Evolutionary conservation across 192 early-diverging fungal species (phyloP).

Genomic region (Coemansia sp.): DNA sequence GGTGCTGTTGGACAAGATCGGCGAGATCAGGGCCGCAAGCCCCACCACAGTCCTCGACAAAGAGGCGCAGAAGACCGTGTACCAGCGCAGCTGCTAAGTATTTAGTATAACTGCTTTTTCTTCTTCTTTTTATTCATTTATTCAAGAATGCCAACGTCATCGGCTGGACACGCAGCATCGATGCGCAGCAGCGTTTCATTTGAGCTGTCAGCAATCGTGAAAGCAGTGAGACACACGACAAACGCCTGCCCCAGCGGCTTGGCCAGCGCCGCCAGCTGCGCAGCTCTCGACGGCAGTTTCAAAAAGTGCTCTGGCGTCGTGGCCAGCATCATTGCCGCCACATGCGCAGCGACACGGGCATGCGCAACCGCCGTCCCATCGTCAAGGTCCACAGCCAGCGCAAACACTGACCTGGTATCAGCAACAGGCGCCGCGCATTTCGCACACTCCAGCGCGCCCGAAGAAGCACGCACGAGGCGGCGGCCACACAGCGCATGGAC

Average conservation of each 20-base stretch:
- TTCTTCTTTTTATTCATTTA: background rate
- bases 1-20: constrained; percentile 32
- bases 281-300: constrained; percentile 18
- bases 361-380: constrained; percentile 28
- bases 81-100: constrained; percentile 41
- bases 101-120: background rate
- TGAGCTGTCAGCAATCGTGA: background rate
- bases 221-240: constrained; percentile 32
- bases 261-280: constrained; percentile 25
- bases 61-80: constrained; percentile 23
- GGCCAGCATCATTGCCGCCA: constrained; percentile 24
- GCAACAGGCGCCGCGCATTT: background rate
- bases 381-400: constrained; percentile 17
- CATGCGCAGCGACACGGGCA: constrained; percentile 7
- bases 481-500: constrained; percentile 27
- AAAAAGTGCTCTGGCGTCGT: constrained; percentile 37
- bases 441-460: background rate
- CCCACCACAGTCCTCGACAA: constrained; percentile 10
- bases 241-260: constrained; percentile 27
- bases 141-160: constrained; percentile 16
- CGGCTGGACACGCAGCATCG: constrained; percentile 32
- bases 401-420: constrained; percentile 18
- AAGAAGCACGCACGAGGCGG: background rate
- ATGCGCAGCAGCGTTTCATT: constrained; percentile 19
- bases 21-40: constrained; percentile 21